phyloP scores from a whole-genome alignment of 495 filamentous ascomycete species.

The Astrocystis sublimbata region DNA sequence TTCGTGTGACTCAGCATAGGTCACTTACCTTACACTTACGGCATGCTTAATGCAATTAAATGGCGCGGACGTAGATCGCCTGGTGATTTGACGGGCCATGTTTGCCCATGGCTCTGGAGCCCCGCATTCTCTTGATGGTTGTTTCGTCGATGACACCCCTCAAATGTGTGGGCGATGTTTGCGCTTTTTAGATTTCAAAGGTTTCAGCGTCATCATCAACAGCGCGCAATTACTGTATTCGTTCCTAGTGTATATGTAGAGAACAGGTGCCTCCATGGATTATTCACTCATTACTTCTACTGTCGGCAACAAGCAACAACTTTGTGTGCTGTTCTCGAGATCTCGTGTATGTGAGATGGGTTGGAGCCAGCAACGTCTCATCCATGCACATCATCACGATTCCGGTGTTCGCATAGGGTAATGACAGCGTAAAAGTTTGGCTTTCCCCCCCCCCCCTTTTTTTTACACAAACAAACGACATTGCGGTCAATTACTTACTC shows the following conservation, averaged over 20 bases:
- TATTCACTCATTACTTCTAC: background rate
- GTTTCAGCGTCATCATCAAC: too few species aligned
- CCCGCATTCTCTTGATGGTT: background rate
- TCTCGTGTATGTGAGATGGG: background rate
- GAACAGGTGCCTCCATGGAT: background rate
- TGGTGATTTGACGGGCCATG: background rate
- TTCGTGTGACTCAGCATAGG: background rate
- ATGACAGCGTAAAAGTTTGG: too few species aligned
- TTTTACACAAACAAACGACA: too few species aligned
- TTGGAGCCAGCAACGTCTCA: too few species aligned
- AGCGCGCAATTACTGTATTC: background rate
- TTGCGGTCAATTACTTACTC: too few species aligned
- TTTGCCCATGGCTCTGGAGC: background rate
- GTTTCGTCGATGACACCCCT: background rate
- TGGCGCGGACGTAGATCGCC: constrained; percentile 9
- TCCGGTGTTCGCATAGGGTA: background rate
- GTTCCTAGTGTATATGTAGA: background rate
- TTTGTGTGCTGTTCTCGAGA: too few species aligned
- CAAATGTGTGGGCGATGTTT: background rate
- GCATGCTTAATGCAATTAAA: background rate
- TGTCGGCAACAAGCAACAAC: too few species aligned
- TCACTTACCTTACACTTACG: background rate
- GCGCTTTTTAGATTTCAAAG: background rate
- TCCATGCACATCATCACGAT: background rate
- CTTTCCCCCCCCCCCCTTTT: too few species aligned